A percentile compares a stretch with the other conserved stretches of the same genome.
Conservation (phyloP, 192 early-diverging fungal species). For the Umbelopsis vinacea region DNA sequence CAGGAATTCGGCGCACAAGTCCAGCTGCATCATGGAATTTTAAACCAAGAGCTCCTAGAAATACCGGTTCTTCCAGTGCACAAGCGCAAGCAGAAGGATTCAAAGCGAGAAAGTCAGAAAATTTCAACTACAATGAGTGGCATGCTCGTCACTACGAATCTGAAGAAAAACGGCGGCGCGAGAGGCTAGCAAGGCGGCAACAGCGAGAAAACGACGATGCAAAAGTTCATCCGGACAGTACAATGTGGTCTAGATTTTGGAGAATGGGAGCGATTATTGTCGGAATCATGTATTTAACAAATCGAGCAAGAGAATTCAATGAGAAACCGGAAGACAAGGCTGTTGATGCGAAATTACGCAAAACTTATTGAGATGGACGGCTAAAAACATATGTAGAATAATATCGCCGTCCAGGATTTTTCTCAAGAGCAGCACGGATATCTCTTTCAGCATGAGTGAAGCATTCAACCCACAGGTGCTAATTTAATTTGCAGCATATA, state of each 20-base stretch:
- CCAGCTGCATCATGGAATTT: slow-evolving; percentile 26
- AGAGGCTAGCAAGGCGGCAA: slow-evolving; percentile 15
- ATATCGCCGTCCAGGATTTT: no score
- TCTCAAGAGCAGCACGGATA: no score
- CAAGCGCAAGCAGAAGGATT: slow-evolving; percentile 32
- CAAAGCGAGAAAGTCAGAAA: neutral
- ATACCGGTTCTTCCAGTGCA: slow-evolving; percentile 39
- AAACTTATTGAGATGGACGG: neutral
- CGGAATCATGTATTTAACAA: slow-evolving; percentile 24
- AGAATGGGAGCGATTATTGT: slow-evolving; percentile 14
- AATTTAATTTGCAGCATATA: no score
- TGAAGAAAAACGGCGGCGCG: slow-evolving; percentile 37
- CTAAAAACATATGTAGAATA: neutral
- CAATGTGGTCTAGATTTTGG: slow-evolving; percentile 22
- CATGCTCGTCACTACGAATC: slow-evolving; percentile 38
- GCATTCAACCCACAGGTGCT: no score
- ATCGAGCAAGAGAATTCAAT: slow-evolving; percentile 1
- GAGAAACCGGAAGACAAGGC: neutral
- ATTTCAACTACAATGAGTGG: slow-evolving; percentile 32
- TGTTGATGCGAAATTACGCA: neutral
- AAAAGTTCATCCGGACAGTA: slow-evolving; percentile 14
- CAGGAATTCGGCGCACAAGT: slow-evolving; percentile 25
- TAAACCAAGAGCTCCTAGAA: slow-evolving; percentile 14
- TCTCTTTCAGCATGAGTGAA: no score
- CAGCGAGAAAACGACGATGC: slow-evolving; percentile 26